Conservation (phyloP, 2,329 filamentous ascomycete genomes). For the Penicillium paneum region DNA sequence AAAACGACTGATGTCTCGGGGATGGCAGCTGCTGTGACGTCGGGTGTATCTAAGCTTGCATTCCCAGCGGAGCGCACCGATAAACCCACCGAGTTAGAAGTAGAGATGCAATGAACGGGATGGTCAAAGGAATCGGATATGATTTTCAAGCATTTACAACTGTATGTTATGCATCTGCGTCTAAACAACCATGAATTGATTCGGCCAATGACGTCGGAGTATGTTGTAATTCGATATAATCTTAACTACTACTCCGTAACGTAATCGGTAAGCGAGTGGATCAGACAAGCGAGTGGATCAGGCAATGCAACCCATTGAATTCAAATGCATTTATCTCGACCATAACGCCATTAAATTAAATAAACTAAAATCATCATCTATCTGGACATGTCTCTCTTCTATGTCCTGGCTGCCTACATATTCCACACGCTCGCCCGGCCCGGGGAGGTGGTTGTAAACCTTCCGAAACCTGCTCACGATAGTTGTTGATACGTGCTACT, state of each 20-base stretch:
- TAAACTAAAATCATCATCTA: too few species aligned
- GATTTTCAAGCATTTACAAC: slow-evolving; percentile 5
- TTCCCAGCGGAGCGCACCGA: slow-evolving; percentile 34
- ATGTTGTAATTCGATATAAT: too few species aligned
- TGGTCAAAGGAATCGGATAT: not conserved
- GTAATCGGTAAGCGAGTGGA: too few species aligned
- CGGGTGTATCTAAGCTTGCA: slow-evolving; percentile 46
- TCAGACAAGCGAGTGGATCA: too few species aligned
- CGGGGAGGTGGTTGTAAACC: not conserved
- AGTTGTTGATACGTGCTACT: too few species aligned
- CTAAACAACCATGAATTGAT: not conserved
- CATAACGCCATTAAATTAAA: too few species aligned
- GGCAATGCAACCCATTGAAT: too few species aligned
- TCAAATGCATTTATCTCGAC: too few species aligned
- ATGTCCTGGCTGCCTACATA: not conserved
- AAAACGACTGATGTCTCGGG: slow-evolving; percentile 32
- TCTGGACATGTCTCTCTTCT: not conserved
- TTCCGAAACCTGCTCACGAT: not conserved
- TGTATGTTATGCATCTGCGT: slow-evolving; percentile 1
- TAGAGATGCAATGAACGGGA: slow-evolving; percentile 49
- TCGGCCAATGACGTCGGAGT: not conserved
- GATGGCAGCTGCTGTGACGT: slow-evolving; percentile 43
- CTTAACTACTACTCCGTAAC: too few species aligned
- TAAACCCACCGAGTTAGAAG: slow-evolving; percentile 40
- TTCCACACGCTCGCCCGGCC: not conserved